Conservation (phyloP, 2,329 filamentous ascomycete genomes). For the Colletotrichum costaricense region DNA sequence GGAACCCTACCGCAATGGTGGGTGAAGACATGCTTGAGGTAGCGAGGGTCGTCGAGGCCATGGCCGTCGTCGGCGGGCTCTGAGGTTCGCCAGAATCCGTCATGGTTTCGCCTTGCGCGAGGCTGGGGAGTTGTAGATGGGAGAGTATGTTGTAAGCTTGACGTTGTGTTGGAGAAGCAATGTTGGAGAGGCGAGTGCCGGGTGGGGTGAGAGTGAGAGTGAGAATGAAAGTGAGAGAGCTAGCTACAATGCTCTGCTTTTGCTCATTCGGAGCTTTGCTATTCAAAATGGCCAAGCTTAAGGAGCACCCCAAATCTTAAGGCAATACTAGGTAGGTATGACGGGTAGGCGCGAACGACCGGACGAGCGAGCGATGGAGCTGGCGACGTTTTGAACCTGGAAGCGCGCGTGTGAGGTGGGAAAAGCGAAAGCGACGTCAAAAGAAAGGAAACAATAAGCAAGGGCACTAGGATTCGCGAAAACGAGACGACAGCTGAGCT, state of each 20-base stretch:
- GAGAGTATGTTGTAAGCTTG: neutral
- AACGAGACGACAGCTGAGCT: slow-evolving; percentile 18
- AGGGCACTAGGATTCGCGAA: slow-evolving; percentile 10
- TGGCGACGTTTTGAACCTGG: neutral
- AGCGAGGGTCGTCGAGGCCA: slow-evolving; percentile 22
- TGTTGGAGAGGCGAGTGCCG: slow-evolving; percentile 9
- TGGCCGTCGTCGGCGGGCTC: slow-evolving; percentile 30
- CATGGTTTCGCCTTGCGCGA: slow-evolving; percentile 14
- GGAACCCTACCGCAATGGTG: slow-evolving; percentile 33
- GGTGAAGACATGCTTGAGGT: slow-evolving; percentile 30
- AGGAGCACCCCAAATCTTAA: too few relatives aligned
- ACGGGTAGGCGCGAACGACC: neutral
- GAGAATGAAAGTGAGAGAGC: neutral
- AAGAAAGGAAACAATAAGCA: neutral
- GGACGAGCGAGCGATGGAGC: slow-evolving; percentile 1
- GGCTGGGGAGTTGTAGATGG: slow-evolving; percentile 1
- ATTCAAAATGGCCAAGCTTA: neutral
- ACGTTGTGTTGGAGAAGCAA: slow-evolving; percentile 7
- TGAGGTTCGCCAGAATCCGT: slow-evolving; percentile 10
- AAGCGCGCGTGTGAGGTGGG: neutral
- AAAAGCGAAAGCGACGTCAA: slow-evolving; percentile 26
- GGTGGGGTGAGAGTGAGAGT: neutral
- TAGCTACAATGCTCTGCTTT: neutral
- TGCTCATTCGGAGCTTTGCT: neutral
- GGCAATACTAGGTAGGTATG: neutral